A percentile compares a stretch with the other conserved stretches of the same genome.
phyloP scores from a whole-genome alignment of 768 basidiomycete species.

The Amanita rubescens region DNA sequence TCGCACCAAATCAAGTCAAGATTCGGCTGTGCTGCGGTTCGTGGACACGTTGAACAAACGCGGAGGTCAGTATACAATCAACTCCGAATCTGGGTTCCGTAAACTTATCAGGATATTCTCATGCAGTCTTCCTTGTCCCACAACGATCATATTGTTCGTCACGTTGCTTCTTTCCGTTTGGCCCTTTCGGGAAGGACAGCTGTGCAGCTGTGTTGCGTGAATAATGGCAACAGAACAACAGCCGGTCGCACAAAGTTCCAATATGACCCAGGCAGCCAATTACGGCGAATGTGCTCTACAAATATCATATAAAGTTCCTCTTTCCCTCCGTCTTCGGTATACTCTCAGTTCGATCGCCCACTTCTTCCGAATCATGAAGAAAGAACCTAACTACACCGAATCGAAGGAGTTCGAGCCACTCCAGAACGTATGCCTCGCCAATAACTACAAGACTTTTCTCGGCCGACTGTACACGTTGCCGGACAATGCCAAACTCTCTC shows the following conservation, averaged over 20 bases:
- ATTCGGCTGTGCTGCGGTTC: too few relatives aligned
- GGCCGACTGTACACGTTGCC: background rate
- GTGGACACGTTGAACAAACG: background rate
- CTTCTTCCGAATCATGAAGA: background rate
- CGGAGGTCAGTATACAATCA: too few relatives aligned
- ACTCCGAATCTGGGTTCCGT: too few relatives aligned
- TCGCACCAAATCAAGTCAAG: too few relatives aligned
- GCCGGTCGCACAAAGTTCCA: background rate
- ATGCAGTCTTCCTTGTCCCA: slow-evolving; percentile 2
- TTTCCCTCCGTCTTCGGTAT: background rate
- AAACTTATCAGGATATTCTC: too few relatives aligned
- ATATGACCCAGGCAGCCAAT: background rate
- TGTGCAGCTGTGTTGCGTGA: background rate
- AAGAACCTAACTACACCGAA: too few relatives aligned
- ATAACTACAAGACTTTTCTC: background rate
- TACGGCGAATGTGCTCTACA: background rate
- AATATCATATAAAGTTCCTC: background rate
- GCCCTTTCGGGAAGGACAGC: background rate
- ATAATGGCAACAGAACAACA: background rate
- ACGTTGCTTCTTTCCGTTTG: background rate
- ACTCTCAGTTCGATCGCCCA: background rate
- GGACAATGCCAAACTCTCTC: background rate
- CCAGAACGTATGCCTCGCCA: background rate
- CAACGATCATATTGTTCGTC: too few relatives aligned
- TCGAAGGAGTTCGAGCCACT: too few relatives aligned